A percentile compares a stretch with the other conserved stretches of the same genome.
Evolutionary conservation across 352 stramenopile species (phyloP).

Genomic region (Pythium aristosporum): DNA sequence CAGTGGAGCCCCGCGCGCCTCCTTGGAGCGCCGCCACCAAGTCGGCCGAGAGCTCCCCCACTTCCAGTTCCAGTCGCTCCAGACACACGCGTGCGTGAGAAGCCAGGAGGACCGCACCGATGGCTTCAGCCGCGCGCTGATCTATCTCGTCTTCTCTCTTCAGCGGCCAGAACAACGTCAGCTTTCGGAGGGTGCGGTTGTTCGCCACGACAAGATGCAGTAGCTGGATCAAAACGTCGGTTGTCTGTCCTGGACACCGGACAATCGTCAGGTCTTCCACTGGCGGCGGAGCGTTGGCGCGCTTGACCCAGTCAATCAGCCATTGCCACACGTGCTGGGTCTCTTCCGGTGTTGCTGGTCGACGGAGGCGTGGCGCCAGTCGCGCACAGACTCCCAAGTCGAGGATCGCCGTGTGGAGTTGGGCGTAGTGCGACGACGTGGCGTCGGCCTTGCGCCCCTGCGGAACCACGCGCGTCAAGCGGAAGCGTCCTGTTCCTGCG

Average conservation of each 20-base stretch:
- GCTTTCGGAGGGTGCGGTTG: background rate
- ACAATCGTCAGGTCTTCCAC: background rate
- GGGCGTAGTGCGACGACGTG: background rate
- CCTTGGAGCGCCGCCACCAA: conserved; percentile 8
- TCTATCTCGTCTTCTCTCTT: background rate
- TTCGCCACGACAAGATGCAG: background rate
- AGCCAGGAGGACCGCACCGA: conserved; percentile 6
- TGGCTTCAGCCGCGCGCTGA: conserved; percentile 2
- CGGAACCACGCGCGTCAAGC: background rate
- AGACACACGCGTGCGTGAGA: background rate
- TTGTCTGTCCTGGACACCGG: background rate
- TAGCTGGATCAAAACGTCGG: background rate
- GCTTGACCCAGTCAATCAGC: conserved; percentile 14
- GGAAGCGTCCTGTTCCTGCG: background rate
- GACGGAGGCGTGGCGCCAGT: background rate
- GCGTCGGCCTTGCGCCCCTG: background rate
- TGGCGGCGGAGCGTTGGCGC: background rate
- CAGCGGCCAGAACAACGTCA: background rate
- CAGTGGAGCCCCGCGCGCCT: background rate
- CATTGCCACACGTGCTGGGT: conserved; percentile 6
- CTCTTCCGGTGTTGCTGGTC: background rate
- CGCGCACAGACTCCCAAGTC: background rate
- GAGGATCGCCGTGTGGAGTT: conserved; percentile 3
- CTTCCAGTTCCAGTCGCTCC: conserved; percentile 8
- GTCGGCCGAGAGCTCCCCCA: conserved; percentile 9